Evolutionary conservation across 371 early-diverging fungal species (phyloP), one percentile per base, ranked within the genome.

Genomic region (Mucor plumbeus): DNA sequence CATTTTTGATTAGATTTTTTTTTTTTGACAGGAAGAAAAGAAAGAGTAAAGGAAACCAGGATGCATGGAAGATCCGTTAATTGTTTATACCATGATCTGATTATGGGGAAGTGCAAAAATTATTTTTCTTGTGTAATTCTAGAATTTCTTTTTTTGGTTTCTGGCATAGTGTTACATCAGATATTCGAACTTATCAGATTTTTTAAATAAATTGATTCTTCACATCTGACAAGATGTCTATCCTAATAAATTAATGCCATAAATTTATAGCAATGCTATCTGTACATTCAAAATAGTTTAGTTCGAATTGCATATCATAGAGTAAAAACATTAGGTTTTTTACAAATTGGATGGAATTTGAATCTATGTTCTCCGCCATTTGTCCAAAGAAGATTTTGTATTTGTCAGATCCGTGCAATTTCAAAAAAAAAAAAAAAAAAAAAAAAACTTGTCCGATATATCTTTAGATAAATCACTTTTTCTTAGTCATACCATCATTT

Each of bases 381-480:
- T 50, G 13, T 50, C 19, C 50, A 26, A 17, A 5, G 13, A 50
- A 50, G 1, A 50, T 21, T 11, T 50, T 4, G 17, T 21, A 50
- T 50, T 50, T 50, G 50, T 26, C 50, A 50, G 50, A 21, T 50
- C 13, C 21, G 26, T 26, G 50, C 50, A 50, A 50, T 50, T 26
- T 48, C 21, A 19, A 48, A 48, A 21, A 38, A 11, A 38, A 26
- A 26, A 3, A n/a, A n/a, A n/a, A n/a, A n/a, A n/a, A n/a, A n/a
- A n/a, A n/a, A n/a, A n/a, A n/a, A n/a, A n/a, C n/a, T n/a, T 26
- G 26, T 26, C 26, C 26, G 1, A 26, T 26, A 26, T 26, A 26
- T 3, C 26, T 26, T 3, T 3, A 26, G 3, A 26, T 26, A 26
- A 3, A 26, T 1, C 3, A 26, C 26, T 26, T 26, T 26, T 26